Conservation (phyloP, 495 filamentous ascomycete species). For the Penicillium ucsense region DNA sequence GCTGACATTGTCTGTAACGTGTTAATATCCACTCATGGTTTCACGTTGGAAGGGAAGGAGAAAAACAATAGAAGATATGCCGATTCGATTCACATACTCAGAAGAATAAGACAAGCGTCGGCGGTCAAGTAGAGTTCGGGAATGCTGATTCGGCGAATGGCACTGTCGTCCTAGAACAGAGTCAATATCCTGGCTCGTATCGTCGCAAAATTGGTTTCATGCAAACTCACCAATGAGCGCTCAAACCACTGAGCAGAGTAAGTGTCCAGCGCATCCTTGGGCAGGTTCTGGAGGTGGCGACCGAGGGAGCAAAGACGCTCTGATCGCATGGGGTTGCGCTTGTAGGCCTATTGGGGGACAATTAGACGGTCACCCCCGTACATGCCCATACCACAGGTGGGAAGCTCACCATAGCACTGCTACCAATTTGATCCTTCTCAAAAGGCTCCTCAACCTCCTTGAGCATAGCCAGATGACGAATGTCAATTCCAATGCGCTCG, state of each 20-base stretch:
- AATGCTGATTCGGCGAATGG: conserved; percentile 60
- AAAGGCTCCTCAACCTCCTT: conserved; percentile 93
- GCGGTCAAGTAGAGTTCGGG: conserved; percentile 74
- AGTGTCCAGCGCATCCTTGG: conserved; percentile 63
- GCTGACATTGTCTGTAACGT: conserved; percentile 57
- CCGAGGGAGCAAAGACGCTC: conserved; percentile 77
- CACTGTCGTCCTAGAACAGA: conserved; percentile 40
- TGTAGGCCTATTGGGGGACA: conserved; percentile 58
- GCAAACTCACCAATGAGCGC: conserved; percentile 39
- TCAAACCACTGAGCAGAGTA: conserved; percentile 82
- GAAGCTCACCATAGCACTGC: conserved; percentile 39
- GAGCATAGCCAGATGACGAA: conserved; percentile 65
- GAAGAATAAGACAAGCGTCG: conserved; percentile 69
- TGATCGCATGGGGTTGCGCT: conserved; percentile 82
- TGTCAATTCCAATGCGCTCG: conserved; percentile 63
- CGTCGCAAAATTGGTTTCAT: no score
- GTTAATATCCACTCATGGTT: not conserved
- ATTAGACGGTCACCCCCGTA: not conserved
- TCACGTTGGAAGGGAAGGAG: not conserved
- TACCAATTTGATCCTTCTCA: conserved; percentile 53
- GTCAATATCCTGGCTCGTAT: not conserved
- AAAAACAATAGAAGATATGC: not conserved
- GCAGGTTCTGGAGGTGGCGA: conserved; percentile 54
- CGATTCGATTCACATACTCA: conserved; percentile 32
- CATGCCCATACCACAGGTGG: not conserved